Base-by-base conservation (phyloP, 2,329 filamentous ascomycete species). In the Claviceps africana region DNA sequence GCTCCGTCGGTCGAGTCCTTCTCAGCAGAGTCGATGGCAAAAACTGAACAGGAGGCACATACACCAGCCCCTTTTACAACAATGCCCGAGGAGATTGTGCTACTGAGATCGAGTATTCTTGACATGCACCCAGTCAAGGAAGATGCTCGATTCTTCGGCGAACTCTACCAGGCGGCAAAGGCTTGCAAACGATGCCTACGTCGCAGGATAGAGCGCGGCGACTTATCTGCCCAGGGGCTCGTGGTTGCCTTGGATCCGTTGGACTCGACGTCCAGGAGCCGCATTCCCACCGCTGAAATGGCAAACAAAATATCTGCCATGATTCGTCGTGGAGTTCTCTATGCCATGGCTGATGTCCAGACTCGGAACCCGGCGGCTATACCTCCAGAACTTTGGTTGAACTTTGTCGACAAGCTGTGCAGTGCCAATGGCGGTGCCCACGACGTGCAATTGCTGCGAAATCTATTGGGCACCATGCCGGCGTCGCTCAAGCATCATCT, bases 281-380 rank as follows among this genome's bases (percentile, higher is more conserved):
- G 51, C 17, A 54, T 61, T 2, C 49, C 54, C 15, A 45, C 50
- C n/a, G 44, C 47, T 2, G 45, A 49, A 11, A 54, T 52, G 33
- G 58, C 51, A 9, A 46, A 58, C 44, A 54, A 53, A 22, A 50
- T 58, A 3, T 25, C 53, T 30, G 54, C 56, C 47, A 57, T 54
- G 45, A 55, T 61, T 47, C 60, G 58, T 30, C 56, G 56, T 47
- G 54, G 40, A 15, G 40, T 61, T 15, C 35, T 61, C 13, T 48
- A 50, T 9, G 56, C 55, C 39, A 56, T 61, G 53, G 43, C 25
- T 7, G 43, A 55, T 42, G 54, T 45, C 5, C 53, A 56, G 21
- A 48, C 33, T n/a, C 25, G 39, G 31, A 30, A 47, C 43, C 30
- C 52, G 4, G n/a, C 31, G 15, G 51, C 49, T 2, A 35, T 56